Percentiles rank a stretch among this genome's conserved stretches.
Evolutionary conservation across 805 yeast species (phyloP).

Genomic region (Saccharomycopsis fibuligera): DNA sequence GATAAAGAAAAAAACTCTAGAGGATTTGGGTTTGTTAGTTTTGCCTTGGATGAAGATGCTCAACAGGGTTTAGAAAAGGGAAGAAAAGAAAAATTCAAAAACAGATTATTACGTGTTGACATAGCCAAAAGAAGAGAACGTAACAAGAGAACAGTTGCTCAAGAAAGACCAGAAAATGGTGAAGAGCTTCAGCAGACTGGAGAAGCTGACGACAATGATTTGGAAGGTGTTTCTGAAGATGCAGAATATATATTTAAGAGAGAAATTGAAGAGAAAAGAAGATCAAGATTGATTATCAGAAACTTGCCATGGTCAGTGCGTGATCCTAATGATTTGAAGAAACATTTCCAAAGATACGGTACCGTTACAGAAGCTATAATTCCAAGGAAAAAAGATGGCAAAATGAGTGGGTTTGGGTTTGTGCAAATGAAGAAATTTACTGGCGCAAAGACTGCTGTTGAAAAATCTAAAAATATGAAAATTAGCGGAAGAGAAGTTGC

Average conservation of each 20-base stretch:
- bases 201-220: constrained; percentile 15
- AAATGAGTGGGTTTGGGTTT: constrained; percentile 92
- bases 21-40: constrained; percentile 95
- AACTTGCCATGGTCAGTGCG: constrained; percentile 96
- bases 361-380: constrained; percentile 83
- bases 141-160: constrained; percentile 28
- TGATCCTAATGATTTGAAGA: constrained; percentile 63
- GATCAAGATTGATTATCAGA: constrained; percentile 81
- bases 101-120: constrained; percentile 66
- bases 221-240: constrained; percentile 10
- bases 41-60: constrained; percentile 80
- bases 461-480: constrained; percentile 64
- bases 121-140: constrained; percentile 91
- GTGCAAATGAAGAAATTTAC: constrained; percentile 78
- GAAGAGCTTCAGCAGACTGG: constrained; percentile 9
- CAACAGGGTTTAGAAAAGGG: constrained; percentile 62
- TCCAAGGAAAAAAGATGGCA: constrained; percentile 82
- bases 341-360: constrained; percentile 70
- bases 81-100: constrained; percentile 59
- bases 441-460: constrained; percentile 77
- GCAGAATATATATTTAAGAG: constrained; percentile 12
- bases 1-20: constrained; percentile 72
- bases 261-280: constrained; percentile 55
- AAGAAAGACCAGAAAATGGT: constrained; percentile 21
- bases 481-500: constrained; percentile 89